phyloP scores from a whole-genome alignment of 805 yeast genomes.

The Schwanniomyces pseudopolymorphus region DNA sequence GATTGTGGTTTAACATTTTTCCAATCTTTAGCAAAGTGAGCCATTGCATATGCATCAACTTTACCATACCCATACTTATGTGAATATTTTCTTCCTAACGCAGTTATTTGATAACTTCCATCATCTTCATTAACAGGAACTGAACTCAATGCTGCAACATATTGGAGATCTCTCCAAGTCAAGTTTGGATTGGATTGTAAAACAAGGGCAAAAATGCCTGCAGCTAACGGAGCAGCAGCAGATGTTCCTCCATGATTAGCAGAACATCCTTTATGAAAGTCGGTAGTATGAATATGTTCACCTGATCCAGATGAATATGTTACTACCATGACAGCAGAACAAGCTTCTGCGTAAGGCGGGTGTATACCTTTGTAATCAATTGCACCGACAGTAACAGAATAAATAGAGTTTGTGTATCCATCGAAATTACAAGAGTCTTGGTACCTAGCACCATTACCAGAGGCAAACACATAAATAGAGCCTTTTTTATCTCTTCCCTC shows the following conservation, averaged over 20 bases:
- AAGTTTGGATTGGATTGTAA: conserved; percentile 80
- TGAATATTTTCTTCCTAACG: conserved; percentile 67
- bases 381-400: conserved; percentile 93
- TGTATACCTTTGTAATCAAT: conserved; percentile 83
- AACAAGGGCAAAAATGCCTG: conserved; percentile 87
- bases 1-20: conserved; percentile 88
- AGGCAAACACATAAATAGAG: conserved; percentile 88
- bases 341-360: conserved; percentile 88
- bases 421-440: conserved; percentile 95
- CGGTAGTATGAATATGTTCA: conserved; percentile 87
- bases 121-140: conserved; percentile 66
- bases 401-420: conserved; percentile 95
- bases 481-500: conserved; percentile 84
- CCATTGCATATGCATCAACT: conserved; percentile 77
- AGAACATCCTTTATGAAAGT: conserved; percentile 67
- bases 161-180: conserved; percentile 96
- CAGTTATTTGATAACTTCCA: conserved; percentile 72
- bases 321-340: conserved; percentile 92
- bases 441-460: conserved; percentile 84
- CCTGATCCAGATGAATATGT: conserved; percentile 91
- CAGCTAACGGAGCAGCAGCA: conserved; percentile 98
- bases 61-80: conserved; percentile 92
- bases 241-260: conserved; percentile 91
- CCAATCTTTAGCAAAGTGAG: conserved; percentile 72
- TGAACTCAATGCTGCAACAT: conserved; percentile 71